These are phyloP conservation scores for Osmanthus fragrans DNA, from an alignment of 257 asterid genomes.

Conservation along the genomic window DNA sequence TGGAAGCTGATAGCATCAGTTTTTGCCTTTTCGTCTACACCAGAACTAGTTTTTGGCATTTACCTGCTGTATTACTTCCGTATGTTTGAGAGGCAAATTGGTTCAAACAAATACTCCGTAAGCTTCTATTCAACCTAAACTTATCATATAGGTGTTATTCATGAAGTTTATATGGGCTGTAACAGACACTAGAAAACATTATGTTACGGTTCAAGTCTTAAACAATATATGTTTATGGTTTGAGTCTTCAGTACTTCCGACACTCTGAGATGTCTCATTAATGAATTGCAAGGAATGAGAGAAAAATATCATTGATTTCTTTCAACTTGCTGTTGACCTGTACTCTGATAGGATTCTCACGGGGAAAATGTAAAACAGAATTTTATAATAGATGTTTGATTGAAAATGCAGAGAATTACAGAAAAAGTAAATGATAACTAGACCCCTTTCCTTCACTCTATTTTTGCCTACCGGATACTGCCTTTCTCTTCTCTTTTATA, in stretches of 20 bases:
- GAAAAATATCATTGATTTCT: not conserved
- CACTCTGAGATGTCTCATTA: constrained; percentile 13
- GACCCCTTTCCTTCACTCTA: too few relatives aligned
- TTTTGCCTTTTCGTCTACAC: constrained; percentile 91
- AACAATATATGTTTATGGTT: not conserved
- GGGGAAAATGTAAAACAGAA: too few relatives aligned
- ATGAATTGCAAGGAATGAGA: constrained; percentile 3
- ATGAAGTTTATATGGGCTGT: constrained; percentile 20
- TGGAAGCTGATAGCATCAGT: constrained; percentile 91
- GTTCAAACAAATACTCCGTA: constrained; percentile 93
- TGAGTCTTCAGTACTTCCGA: not conserved
- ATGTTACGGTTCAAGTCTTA: not conserved
- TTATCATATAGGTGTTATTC: constrained; percentile 23
- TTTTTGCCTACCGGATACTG: too few relatives aligned
- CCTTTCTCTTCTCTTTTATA: too few relatives aligned
- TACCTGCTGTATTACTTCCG: constrained; percentile 97
- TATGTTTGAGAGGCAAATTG: constrained; percentile 97
- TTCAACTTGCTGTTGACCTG: not conserved
- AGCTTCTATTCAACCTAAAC: constrained; percentile 37
- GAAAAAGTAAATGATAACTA: too few relatives aligned
- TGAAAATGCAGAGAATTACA: too few relatives aligned
- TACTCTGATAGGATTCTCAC: too few relatives aligned
- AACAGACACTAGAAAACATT: not conserved
- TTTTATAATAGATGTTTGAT: too few relatives aligned
- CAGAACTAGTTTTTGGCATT: constrained; percentile 86